phyloP scores from a whole-genome alignment of 2,329 filamentous ascomycete genomes.

The Claviceps africana region DNA sequence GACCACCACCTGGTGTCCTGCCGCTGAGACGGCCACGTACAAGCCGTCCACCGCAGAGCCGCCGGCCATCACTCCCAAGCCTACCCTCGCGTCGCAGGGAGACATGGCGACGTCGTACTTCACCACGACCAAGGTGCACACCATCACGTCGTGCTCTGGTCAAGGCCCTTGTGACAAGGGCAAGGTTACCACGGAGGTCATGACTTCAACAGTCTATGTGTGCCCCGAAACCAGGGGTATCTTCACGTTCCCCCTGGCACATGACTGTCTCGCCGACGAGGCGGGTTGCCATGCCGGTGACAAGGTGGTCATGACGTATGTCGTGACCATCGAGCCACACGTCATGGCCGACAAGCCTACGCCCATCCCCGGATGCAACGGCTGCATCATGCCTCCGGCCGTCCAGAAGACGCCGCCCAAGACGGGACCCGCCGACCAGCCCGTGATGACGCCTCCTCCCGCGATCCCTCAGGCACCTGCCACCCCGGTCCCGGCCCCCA shows the following conservation, averaged over 20 bases:
- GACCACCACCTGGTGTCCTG: constrained; percentile 26
- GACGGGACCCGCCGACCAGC: not conserved
- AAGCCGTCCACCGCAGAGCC: not conserved
- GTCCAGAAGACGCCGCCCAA: constrained; percentile 3
- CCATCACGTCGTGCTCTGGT: constrained; percentile 42
- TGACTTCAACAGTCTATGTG: constrained; percentile 11
- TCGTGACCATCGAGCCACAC: constrained; percentile 15
- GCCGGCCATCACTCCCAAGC: not conserved
- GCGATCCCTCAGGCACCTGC: not conserved
- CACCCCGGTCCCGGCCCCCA: not conserved
- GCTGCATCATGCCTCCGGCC: constrained; percentile 9
- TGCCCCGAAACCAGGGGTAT: constrained; percentile 14
- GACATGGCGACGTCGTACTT: constrained; percentile 23
- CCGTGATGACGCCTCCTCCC: not conserved
- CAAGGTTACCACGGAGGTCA: constrained; percentile 12
- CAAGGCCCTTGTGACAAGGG: constrained; percentile 20
- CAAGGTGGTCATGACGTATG: constrained; percentile 10
- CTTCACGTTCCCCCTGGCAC: constrained; percentile 16
- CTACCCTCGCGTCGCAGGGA: constrained; percentile 4
- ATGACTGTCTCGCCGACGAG: constrained; percentile 15
- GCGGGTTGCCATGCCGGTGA: constrained; percentile 15
- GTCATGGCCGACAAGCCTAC: constrained; percentile 13
- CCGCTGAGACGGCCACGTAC: not conserved
- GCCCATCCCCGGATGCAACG: constrained; percentile 10
- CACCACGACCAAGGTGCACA: constrained; percentile 40